Conservation (phyloP, 495 filamentous ascomycete species). For the Penicillium psychrofluorescens region DNA sequence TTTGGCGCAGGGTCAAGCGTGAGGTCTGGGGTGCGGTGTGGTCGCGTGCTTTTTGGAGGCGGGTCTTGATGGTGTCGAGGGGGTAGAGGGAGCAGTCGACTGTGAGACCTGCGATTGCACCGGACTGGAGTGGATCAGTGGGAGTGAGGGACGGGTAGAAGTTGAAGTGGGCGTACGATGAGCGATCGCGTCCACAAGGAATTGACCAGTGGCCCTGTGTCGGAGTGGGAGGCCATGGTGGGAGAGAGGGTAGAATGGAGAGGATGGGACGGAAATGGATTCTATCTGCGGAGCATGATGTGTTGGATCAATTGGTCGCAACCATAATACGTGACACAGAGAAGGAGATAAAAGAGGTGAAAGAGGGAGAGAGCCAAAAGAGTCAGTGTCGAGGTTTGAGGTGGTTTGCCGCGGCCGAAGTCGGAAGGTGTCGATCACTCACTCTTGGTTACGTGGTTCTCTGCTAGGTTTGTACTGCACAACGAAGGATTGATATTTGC, state of each 20-base stretch:
- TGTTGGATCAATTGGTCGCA: not conserved
- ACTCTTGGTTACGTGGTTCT: too few species aligned
- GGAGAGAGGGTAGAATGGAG: not conserved
- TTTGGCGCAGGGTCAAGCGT: constrained; percentile 32
- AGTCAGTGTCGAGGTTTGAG: constrained; percentile 1
- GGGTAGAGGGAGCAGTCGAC: constrained; percentile 89
- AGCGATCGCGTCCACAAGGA: constrained; percentile 40
- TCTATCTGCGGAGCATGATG: constrained; percentile 10
- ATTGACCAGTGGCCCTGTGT: constrained; percentile 31
- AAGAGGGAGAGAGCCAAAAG: constrained; percentile 1
- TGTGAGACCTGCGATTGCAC: constrained; percentile 76
- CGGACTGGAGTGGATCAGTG: constrained; percentile 44
- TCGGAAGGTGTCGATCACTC: too few species aligned
- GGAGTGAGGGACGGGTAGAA: not conserved
- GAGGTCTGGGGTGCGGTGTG: constrained; percentile 53
- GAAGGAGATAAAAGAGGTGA: constrained; percentile 1
- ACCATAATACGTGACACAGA: too few species aligned
- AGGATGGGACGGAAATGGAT: not conserved
- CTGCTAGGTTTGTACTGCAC: too few species aligned
- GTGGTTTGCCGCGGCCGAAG: too few species aligned
- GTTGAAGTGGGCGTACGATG: constrained; percentile 21
- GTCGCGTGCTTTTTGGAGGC: constrained; percentile 78
- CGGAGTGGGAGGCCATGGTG: constrained; percentile 24
- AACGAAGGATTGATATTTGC: too few species aligned
- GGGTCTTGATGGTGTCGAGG: constrained; percentile 87